phyloP scores from a whole-genome alignment of 225 moss, liverwort and hornwort genomes.

The Lunularia cruciata region DNA sequence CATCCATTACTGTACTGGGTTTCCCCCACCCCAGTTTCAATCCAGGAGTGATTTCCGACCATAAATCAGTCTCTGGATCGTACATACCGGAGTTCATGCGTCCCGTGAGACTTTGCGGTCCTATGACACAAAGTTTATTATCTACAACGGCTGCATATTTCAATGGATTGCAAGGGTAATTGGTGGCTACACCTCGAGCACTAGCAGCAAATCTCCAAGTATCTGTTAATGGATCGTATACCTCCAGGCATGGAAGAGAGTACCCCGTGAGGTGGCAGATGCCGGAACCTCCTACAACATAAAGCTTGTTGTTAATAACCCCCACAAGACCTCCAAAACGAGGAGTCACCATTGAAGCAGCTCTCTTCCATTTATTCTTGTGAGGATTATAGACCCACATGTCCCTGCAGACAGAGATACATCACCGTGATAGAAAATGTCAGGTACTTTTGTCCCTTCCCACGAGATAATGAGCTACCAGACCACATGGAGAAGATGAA shows the following conservation, averaged over 20 bases:
- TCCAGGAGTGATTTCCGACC: constrained; percentile 53
- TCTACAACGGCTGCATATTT: constrained; percentile 50
- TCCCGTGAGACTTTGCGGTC: constrained; percentile 46
- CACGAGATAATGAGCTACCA: no score
- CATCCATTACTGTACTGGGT: constrained; percentile 55
- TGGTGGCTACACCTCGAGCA: constrained; percentile 45
- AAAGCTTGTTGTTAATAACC: constrained; percentile 38
- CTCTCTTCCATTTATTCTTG: constrained; percentile 50
- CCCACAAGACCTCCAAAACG: constrained; percentile 49
- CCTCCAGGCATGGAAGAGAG: constrained; percentile 51
- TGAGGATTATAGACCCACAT: constrained; percentile 51
- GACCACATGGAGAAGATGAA: no score
- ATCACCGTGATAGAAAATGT: no score
- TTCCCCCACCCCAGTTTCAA: constrained; percentile 51
- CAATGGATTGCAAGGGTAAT: constrained; percentile 51
- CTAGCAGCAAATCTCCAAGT: constrained; percentile 47
- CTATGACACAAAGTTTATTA: constrained; percentile 46
- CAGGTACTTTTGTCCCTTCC: no score
- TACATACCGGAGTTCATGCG: constrained; percentile 49
- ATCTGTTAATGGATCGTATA: constrained; percentile 34
- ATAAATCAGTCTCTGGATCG: constrained; percentile 41
- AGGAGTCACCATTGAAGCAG: constrained; percentile 48
- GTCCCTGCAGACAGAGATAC: constrained; percentile 34
- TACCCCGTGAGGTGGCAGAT: constrained; percentile 52
- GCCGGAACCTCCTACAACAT: constrained; percentile 52